Conservation (phyloP, 2,329 filamentous ascomycete species). For the Aspergillus niger region DNA sequence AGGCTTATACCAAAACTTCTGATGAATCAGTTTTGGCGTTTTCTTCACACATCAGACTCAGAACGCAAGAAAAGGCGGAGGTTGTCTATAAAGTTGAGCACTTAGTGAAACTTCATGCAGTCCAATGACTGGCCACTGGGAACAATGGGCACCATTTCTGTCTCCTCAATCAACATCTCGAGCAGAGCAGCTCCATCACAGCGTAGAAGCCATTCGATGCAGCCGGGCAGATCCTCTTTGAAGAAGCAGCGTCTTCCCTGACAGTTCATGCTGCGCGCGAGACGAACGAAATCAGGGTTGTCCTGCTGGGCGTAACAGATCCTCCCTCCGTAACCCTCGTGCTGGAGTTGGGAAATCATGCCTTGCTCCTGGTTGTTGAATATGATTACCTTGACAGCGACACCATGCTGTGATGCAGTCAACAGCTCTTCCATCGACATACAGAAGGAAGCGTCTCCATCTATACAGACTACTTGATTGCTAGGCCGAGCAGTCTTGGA, state of each 20-base stretch:
- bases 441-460: slow-evolving; percentile 92
- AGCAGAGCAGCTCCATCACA: neutral
- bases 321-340: neutral
- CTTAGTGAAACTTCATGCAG: too few species aligned
- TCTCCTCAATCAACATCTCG: neutral
- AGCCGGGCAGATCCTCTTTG: neutral
- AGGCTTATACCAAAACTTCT: too few species aligned
- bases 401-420: neutral
- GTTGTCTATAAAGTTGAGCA: too few species aligned
- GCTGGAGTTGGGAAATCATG: neutral
- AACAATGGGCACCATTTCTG: neutral
- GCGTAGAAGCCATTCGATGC: neutral
- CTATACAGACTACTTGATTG: slow-evolving; percentile 85
- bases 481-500: slow-evolving; percentile 80
- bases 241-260: neutral
- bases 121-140: neutral
- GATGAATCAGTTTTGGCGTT: too few species aligned
- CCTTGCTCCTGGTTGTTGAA: neutral
- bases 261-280: slow-evolving; percentile 6
- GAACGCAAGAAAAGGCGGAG: too few species aligned
- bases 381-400: neutral
- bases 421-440: slow-evolving; percentile 15
- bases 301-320: neutral
- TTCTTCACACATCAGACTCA: too few species aligned
- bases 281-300: neutral